Percentiles rank a stretch among this genome's conserved stretches.
Conservation (phyloP, 257 asterid genomes). For the Dorcoceras hygrometricum region DNA sequence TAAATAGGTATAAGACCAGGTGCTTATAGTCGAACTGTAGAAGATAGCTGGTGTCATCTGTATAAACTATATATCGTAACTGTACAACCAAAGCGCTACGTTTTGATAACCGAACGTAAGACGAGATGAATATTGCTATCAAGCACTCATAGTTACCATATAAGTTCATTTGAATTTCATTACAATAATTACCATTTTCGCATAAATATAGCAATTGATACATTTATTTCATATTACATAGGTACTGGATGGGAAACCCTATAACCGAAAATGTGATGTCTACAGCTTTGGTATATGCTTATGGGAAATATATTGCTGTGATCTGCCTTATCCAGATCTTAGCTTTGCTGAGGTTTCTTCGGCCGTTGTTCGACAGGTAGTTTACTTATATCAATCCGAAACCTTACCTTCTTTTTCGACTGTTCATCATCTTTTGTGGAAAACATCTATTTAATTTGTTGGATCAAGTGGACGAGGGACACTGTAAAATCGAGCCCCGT, state of each 20-base stretch:
- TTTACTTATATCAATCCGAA: not conserved
- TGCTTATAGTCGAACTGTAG: no score
- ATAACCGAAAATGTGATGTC: constrained; percentile 91
- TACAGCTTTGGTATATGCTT: constrained; percentile 90
- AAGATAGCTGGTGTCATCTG: not conserved
- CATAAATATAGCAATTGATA: not conserved
- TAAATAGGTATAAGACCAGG: no score
- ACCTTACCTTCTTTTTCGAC: not conserved
- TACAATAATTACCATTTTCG: not conserved
- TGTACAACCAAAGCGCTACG: not conserved
- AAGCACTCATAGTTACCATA: no score
- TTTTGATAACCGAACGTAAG: not conserved
- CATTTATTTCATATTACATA: constrained; percentile 24
- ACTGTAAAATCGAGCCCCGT: not conserved
- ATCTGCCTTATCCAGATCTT: constrained; percentile 75
- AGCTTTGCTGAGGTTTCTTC: constrained; percentile 95
- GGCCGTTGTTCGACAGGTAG: constrained; percentile 88
- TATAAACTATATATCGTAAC: no score
- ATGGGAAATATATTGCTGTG: constrained; percentile 96
- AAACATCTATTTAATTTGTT: not conserved
- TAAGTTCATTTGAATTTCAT: not conserved
- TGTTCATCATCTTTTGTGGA: not conserved
- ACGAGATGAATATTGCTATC: not conserved
- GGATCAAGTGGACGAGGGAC: not conserved
- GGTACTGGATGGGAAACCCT: constrained; percentile 96